phyloP scores from a whole-genome alignment of 2,329 filamentous ascomycete species.

The Colletotrichum filicis region DNA sequence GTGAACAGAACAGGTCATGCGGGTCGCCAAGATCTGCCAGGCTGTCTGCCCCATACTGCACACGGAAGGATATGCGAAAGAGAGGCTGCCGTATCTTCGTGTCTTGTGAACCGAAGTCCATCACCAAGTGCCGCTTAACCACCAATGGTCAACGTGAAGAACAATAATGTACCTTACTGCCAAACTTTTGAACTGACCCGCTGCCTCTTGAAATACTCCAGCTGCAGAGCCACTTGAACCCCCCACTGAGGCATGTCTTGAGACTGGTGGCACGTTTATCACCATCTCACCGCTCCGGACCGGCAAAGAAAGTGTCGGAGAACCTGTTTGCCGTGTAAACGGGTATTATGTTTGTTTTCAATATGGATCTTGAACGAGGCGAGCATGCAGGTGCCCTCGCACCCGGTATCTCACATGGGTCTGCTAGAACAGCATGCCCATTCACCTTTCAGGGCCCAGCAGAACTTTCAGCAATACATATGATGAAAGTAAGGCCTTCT shows the following conservation, averaged over 20 bases:
- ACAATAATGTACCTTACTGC: not conserved
- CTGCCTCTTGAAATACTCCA: not conserved
- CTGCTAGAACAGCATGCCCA: not conserved
- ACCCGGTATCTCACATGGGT: conserved; percentile 6
- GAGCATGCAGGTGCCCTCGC: conserved; percentile 22
- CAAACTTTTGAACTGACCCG: not conserved
- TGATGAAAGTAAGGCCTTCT: not conserved
- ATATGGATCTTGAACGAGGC: not conserved
- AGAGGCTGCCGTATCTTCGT: not conserved
- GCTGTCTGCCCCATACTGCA: not conserved
- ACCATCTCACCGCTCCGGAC: too few species aligned
- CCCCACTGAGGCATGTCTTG: not conserved
- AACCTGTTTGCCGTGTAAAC: not conserved
- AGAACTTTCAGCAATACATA: not conserved
- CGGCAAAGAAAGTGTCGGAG: not conserved
- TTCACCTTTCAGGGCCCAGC: not conserved
- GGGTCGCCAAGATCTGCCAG: not conserved
- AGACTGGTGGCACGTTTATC: not conserved
- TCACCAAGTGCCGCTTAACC: not conserved
- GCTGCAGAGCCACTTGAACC: not conserved
- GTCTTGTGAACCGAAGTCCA: not conserved
- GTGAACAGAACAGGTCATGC: not conserved
- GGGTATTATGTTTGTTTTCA: conserved; percentile 8
- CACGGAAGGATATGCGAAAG: not conserved
- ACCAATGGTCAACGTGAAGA: not conserved